Evolutionary conservation across 768 basidiomycete genomes (phyloP), one percentile per base, ranked within the genome.

Genomic region (Suillus tomentosus): DNA sequence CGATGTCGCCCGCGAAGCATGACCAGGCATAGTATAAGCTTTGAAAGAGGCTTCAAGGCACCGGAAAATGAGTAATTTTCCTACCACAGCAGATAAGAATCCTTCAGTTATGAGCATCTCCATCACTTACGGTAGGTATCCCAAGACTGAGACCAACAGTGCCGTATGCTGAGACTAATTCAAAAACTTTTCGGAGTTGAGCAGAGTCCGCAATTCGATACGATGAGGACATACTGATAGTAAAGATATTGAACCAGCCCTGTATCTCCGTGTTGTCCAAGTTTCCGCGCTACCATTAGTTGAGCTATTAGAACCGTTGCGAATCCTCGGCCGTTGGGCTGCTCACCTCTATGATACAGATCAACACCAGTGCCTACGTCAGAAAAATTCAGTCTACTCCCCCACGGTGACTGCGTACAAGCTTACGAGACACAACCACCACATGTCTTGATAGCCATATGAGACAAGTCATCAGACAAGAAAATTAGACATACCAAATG

Each of bases 1-100:
- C 95, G 89, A 75, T 98, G 95, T 14, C 94, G 85, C 9, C 95
- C 95, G 63, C 97, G 91, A 65, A 99, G 83, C 94, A 99, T 99
- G 68, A 99, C 94, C 11, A 85, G 74, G 71, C 87, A 89, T 34
- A 98, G 69, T 63, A 99, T 87, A 42, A 99, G 82, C 75, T 99
- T 99, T 0, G 95, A 95, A 6, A 97, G 76, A 0, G 90, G 85
- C 15, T 82, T 80, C 64, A 96, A 87, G 11, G 89, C 85, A 2
- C 94, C 96, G 6, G 86, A 85, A 61, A 98, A 84, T 0, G 92
- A 93, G 69, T 86, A 93, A 72, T 91, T 90, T 72, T 85, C 81
- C 95, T 97, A 66, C 5, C 31, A 42, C 9, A 60, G 39, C 15
- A 37, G 60, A 14, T 62, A 37, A 73, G 62, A 63, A 48, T 19